Evolutionary conservation across 805 yeast genomes (phyloP), one percentile per base, ranked within the genome.

Genomic region (Saccharomyces paradoxus): DNA sequence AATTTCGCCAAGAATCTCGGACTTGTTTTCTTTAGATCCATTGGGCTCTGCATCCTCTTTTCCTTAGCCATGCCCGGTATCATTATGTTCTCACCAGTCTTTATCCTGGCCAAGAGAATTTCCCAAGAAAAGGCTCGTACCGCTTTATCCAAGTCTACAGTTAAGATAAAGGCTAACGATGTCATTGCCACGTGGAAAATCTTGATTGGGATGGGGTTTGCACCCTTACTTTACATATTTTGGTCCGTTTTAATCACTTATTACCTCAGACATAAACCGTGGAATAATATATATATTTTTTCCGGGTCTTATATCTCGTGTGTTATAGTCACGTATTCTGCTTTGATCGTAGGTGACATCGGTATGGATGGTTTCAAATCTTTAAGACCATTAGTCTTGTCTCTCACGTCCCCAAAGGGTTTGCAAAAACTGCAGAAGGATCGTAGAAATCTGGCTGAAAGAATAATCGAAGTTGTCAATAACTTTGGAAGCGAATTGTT

Each of bases 151-250:
- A 84, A 80, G 7, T 90, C 97, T 0, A 79, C 90, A 0, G 99
- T 94, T 24, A 94, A 94, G 68, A 84, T 94, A 56, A 83, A 84
- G 65, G 99, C 96, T 17, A 86, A 83, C 55, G 99, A 94, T 70
- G 97, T 94, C 27, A 81, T 94, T 56, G 98, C 98, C 1, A 91
- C 98, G 1, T 94, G 99, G 99, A 94, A 94, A 71, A 85, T 94
- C 49, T 75, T 94, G 58, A 89, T 92, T 44, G 83, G 91, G 32
- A 80, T 94, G 80, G 95, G 92, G 4, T 73, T 89, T 53, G 95
- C 97, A 0, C 99, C 99, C 2, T 68, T 89, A 46, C 74, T 94
- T 29, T 94, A 92, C 74, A 81, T 83, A 41, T 75, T 87, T 55
- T 94, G 94, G 71, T 89, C 97, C 0, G 67, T 80, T 2, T 58